A percentile compares a stretch with the other conserved stretches of the same genome.
phyloP scores from a whole-genome alignment of 495 filamentous ascomycete species.

The Xylaria bambusicola region DNA sequence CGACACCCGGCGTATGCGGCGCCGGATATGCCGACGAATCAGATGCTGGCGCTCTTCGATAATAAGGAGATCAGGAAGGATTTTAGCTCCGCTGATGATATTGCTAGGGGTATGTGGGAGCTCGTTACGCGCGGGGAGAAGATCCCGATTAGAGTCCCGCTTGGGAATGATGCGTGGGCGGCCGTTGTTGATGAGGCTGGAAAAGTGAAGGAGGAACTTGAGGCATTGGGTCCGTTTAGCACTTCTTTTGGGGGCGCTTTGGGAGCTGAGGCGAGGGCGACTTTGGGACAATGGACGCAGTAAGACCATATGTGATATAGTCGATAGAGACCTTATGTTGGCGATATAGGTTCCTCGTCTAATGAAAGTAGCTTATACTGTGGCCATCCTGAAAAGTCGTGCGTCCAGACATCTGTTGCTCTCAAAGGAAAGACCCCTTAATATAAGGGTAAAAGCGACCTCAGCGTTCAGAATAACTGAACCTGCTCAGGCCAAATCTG shows the following conservation, averaged over 20 bases:
- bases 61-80: slow-evolving; percentile 27
- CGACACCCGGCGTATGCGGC: slow-evolving; percentile 42
- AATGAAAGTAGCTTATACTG: too few species aligned
- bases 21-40: slow-evolving; percentile 33
- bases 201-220: slow-evolving; percentile 34
- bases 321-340: background rate
- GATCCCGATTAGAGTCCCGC: slow-evolving; percentile 48
- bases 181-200: slow-evolving; percentile 40
- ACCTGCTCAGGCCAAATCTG: too few species aligned
- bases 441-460: too few species aligned
- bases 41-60: slow-evolving; percentile 39
- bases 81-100: slow-evolving; percentile 38
- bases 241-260: slow-evolving; percentile 16
- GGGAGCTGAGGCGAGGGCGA: background rate
- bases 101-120: slow-evolving; percentile 41
- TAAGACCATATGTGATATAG: background rate
- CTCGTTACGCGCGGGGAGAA: slow-evolving; percentile 36
- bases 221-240: slow-evolving; percentile 35
- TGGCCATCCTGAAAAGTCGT: too few species aligned
- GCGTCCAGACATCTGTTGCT: too few species aligned
- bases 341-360: too few species aligned
- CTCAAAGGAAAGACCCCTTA: too few species aligned
- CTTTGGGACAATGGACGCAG: background rate
- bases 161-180: slow-evolving; percentile 46
- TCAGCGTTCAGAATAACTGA: too few species aligned